These are phyloP conservation scores for Magnolia changhungtana DNA, from an alignment of 164 flowering plant species.

Conservation along the genomic window DNA sequence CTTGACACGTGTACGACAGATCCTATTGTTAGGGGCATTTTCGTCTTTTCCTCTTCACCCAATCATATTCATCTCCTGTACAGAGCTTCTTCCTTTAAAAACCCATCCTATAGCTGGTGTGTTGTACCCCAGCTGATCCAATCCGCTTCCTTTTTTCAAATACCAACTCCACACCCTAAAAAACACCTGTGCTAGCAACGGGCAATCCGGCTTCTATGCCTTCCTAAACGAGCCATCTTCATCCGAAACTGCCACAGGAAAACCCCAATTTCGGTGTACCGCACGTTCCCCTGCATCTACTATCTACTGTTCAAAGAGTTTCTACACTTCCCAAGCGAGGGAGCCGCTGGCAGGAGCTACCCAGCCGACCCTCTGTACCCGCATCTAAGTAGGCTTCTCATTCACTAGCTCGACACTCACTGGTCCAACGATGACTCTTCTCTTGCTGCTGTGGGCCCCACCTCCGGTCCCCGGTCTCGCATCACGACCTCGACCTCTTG, in stretches of 20 bases:
- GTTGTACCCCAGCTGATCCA: too few relatives aligned
- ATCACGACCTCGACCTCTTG: slow-evolving; percentile 36
- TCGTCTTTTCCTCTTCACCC: not conserved
- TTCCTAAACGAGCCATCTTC: slow-evolving; percentile 24
- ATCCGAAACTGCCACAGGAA: slow-evolving; percentile 5
- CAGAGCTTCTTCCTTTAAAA: not conserved
- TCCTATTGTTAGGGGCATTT: not conserved
- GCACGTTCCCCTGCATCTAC: slow-evolving; percentile 49
- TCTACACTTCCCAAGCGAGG: slow-evolving; percentile 71
- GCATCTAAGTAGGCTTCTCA: not conserved
- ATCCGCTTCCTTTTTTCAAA: too few relatives aligned
- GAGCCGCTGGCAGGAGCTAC: slow-evolving; percentile 43
- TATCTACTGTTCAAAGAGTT: slow-evolving; percentile 54
- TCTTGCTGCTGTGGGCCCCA: too few relatives aligned
- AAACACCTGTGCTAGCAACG: slow-evolving; percentile 10
- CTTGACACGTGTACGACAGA: too few relatives aligned
- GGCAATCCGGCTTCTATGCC: slow-evolving; percentile 30
- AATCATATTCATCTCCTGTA: not conserved
- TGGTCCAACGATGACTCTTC: not conserved
- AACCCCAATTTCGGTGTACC: not conserved
- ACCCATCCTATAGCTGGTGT: not conserved
- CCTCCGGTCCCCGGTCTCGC: too few relatives aligned
- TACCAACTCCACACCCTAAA: too few relatives aligned
- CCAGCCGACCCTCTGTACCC: not conserved
- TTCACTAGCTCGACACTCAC: slow-evolving; percentile 15